Conservation (phyloP, 306 rosid genomes). For the Delonix regia region DNA sequence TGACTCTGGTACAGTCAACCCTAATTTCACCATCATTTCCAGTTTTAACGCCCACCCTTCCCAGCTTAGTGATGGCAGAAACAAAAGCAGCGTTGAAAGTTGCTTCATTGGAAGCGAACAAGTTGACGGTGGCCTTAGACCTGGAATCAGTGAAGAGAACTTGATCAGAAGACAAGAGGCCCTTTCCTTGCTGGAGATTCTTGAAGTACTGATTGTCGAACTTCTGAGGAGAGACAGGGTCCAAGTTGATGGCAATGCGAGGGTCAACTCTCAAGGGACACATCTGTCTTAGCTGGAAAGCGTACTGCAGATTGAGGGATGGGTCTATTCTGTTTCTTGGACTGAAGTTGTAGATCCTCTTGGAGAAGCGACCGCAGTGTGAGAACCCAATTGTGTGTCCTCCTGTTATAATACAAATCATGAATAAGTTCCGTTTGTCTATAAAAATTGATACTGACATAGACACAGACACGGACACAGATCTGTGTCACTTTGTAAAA, state of each 20-base stretch:
- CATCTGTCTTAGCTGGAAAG: constrained; percentile 54
- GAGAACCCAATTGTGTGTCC: constrained; percentile 92
- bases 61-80: constrained; percentile 77
- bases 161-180: constrained; percentile 83
- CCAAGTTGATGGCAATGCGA: constrained; percentile 69
- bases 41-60: constrained; percentile 72
- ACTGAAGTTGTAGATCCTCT: constrained; percentile 64
- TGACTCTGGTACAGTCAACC: constrained; percentile 55
- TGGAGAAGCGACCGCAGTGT: constrained; percentile 63
- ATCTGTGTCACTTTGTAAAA: no score
- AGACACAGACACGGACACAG: no score
- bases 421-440: no score
- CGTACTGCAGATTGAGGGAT: constrained; percentile 59
- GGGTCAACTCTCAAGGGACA: constrained; percentile 74
- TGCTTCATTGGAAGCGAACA: constrained; percentile 58
- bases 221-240: constrained; percentile 59
- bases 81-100: constrained; percentile 66
- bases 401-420: constrained; percentile 39
- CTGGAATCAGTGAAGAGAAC: constrained; percentile 62
- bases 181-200: constrained; percentile 80
- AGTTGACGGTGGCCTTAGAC: constrained; percentile 67
- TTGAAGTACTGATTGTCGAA: constrained; percentile 84
- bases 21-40: constrained; percentile 77
- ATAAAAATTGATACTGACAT: no score
- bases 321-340: constrained; percentile 68